Evolutionary conservation across 1,139 yeast genomes (phyloP).

Genomic region (Suhomyces anneliseae): DNA sequence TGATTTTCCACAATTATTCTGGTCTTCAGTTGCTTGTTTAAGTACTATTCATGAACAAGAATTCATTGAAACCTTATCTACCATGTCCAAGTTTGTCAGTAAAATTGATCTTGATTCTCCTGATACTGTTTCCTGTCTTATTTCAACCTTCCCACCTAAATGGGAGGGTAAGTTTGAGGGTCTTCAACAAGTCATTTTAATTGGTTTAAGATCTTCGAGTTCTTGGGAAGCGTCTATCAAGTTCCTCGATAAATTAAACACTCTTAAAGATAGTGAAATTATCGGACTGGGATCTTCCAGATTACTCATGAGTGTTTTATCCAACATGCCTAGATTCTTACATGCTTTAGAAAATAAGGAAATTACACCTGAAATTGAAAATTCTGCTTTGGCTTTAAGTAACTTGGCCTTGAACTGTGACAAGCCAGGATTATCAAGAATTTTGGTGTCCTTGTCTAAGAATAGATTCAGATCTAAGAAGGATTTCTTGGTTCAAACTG

Average conservation of each 20-base stretch:
- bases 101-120: conserved; percentile 85
- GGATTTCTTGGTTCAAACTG: conserved; percentile 82
- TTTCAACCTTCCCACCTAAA: conserved; percentile 86
- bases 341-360: conserved; percentile 69
- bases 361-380: conserved; percentile 50
- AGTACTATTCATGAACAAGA: conserved; percentile 92
- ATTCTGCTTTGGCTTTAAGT: conserved; percentile 60
- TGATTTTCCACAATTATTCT: conserved; percentile 89
- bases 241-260: conserved; percentile 70
- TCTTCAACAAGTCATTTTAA: conserved; percentile 71
- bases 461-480: conserved; percentile 81
- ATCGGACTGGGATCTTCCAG: conserved; percentile 74
- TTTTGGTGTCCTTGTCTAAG: conserved; percentile 74
- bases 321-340: conserved; percentile 81
- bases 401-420: conserved; percentile 59
- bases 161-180: conserved; percentile 98
- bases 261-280: conserved; percentile 69
- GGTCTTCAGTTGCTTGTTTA: conserved; percentile 94
- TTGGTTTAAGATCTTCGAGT: conserved; percentile 78
- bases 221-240: conserved; percentile 78
- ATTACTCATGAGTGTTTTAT: conserved; percentile 66
- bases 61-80: conserved; percentile 80
- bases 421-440: conserved; percentile 64
- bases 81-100: conserved; percentile 77
- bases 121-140: conserved; percentile 79